Conservation (phyloP, 169 alveolate genomes). For the Cryptosporidium ubiquitum region DNA sequence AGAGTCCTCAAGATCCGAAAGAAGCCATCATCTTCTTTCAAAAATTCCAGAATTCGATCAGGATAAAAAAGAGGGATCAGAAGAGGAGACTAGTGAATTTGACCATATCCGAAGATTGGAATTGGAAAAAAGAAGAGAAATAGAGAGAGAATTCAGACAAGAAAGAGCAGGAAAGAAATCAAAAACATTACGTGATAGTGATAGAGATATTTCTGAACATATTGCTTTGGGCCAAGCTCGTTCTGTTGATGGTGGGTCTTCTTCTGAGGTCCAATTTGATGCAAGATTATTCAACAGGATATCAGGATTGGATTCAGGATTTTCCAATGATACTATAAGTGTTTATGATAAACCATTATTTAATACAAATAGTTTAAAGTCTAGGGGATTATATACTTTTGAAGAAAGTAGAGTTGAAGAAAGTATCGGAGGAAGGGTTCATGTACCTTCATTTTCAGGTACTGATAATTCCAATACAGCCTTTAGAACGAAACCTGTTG, state of each 20-base stretch:
- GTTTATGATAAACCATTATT: slow-evolving; percentile 92
- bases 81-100: slow-evolving; percentile 75
- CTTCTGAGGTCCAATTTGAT: slow-evolving; percentile 86
- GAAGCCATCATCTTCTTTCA: slow-evolving; percentile 41
- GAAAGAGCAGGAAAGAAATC: slow-evolving; percentile 88
- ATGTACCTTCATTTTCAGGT: slow-evolving; percentile 84
- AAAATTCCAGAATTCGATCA: slow-evolving; percentile 24
- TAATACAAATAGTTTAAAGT: slow-evolving; percentile 16
- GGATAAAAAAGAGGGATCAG: slow-evolving; percentile 48
- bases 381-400: slow-evolving; percentile 33
- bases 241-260: slow-evolving; percentile 40
- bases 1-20: slow-evolving; percentile 91
- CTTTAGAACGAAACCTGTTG: slow-evolving; percentile 87
- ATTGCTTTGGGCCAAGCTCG: slow-evolving; percentile 93
- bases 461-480: slow-evolving; percentile 74
- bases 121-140: slow-evolving; percentile 83
- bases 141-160: slow-evolving; percentile 85
- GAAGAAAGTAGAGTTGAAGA: slow-evolving; percentile 72
- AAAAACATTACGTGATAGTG: slow-evolving; percentile 87
- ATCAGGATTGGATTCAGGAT: slow-evolving; percentile 87
- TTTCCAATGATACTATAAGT: slow-evolving; percentile 87
- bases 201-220: slow-evolving; percentile 93
- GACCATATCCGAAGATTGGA: slow-evolving; percentile 78
- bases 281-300: slow-evolving; percentile 88
- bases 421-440: slow-evolving; percentile 78